Evolutionary conservation across 2,329 filamentous ascomycete genomes (phyloP).

Genomic region (Hypoxylon sp.): DNA sequence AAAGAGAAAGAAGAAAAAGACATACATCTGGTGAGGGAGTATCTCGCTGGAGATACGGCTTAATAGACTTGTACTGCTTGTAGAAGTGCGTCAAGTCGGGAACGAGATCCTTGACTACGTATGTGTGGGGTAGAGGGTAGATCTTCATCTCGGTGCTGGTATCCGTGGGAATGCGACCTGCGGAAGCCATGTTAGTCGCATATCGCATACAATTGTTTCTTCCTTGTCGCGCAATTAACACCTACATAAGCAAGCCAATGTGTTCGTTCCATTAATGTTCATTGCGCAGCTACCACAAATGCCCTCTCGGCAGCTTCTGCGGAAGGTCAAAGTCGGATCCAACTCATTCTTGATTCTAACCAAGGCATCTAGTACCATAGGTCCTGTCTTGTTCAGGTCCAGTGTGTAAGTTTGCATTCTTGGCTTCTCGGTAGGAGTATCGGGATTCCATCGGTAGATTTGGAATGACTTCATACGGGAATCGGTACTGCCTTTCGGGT

Average conservation of each 20-base stretch:
- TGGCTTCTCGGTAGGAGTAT: slow-evolving; percentile 92
- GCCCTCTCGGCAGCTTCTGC: slow-evolving; percentile 95
- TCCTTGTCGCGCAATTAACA: slow-evolving; percentile 48
- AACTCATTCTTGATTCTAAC: slow-evolving; percentile 99
- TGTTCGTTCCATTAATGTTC: slow-evolving; percentile 99
- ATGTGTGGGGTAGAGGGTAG: slow-evolving; percentile 98
- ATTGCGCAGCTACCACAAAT: slow-evolving; percentile 99
- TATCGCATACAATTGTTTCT: slow-evolving; percentile 1
- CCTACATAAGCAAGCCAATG: slow-evolving; percentile 95
- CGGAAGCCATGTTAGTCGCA: slow-evolving; percentile 50
- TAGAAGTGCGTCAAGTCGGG: slow-evolving; percentile 99
- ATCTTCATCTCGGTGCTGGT: slow-evolving; percentile 87
- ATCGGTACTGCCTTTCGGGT: slow-evolving; percentile 70
- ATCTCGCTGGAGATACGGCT: slow-evolving; percentile 95
- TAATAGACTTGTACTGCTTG: slow-evolving; percentile 99
- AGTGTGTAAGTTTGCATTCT: slow-evolving; percentile 95
- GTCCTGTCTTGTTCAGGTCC: slow-evolving; percentile 98
- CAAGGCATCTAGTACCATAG: slow-evolving; percentile 97
- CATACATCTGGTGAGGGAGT: slow-evolving; percentile 86
- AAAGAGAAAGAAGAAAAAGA: slow-evolving; percentile 49
- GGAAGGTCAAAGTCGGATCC: slow-evolving; percentile 96
- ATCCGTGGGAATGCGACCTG: slow-evolving; percentile 94
- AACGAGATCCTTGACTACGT: slow-evolving; percentile 98
- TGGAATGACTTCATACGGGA: slow-evolving; percentile 92
- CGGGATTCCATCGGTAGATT: slow-evolving; percentile 99